Conservation (phyloP, 2,329 filamentous ascomycete species). For the Teratosphaeria gauchensis region DNA sequence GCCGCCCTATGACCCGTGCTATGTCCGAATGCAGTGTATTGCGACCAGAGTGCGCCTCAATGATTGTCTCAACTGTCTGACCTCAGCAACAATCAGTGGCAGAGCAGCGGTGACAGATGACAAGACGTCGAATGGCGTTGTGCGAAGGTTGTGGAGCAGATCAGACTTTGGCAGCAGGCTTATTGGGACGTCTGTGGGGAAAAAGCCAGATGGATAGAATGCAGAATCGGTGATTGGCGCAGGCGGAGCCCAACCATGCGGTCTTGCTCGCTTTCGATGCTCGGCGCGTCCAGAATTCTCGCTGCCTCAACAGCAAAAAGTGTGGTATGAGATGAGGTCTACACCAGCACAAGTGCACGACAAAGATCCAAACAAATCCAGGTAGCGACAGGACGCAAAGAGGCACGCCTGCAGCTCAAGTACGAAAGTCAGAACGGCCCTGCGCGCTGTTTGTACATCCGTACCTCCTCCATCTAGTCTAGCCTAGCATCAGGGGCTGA, state of each 20-base stretch:
- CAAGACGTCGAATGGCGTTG: not conserved
- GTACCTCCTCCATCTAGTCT: conserved; percentile 1
- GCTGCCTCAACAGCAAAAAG: not conserved
- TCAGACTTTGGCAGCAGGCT: not conserved
- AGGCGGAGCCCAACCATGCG: not conserved
- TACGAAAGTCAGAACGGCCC: not conserved
- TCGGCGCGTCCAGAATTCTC: not conserved
- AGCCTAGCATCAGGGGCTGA: conserved; percentile 7
- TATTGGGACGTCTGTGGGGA: not conserved
- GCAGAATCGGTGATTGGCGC: not conserved
- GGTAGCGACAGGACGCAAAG: not conserved
- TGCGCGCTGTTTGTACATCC: not conserved
- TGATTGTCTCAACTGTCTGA: not conserved
- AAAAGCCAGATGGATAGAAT: conserved; percentile 3
- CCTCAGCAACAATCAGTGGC: not conserved
- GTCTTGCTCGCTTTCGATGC: not conserved
- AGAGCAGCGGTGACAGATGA: not conserved
- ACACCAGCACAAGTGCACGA: not conserved
- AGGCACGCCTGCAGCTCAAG: not conserved
- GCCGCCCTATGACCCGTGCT: not conserved
- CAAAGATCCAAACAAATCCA: not conserved
- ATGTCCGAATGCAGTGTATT: not conserved
- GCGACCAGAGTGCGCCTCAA: not conserved
- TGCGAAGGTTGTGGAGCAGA: not conserved
- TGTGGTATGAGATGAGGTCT: not conserved